Conservation (phyloP, 441 rosid species). For the Adansonia gregorii region DNA sequence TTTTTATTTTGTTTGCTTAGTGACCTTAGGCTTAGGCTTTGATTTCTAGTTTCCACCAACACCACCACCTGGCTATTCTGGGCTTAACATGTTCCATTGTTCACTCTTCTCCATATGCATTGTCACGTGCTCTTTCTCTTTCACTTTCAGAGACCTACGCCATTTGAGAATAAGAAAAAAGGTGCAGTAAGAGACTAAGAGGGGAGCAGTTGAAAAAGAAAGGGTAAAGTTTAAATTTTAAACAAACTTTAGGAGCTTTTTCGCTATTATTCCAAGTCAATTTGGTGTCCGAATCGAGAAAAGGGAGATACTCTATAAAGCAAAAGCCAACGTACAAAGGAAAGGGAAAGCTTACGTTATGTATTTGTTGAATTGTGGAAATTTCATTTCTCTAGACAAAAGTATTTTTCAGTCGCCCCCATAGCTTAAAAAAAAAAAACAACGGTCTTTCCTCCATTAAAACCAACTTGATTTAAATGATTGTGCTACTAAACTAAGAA, state of each 20-base stretch:
- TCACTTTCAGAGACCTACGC: conserved; percentile 2
- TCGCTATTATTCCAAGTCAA: conserved; percentile 41
- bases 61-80: conserved; percentile 18
- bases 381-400: conserved; percentile 18
- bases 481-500: not conserved
- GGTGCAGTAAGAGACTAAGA: conserved; percentile 18
- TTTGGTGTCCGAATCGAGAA: conserved; percentile 42
- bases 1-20: not conserved
- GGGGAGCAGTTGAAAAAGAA: conserved; percentile 37
- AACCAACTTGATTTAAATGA: not conserved
- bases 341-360: conserved; percentile 29
- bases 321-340: conserved; percentile 28
- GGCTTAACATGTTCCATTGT: not conserved
- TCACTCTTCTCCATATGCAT: conserved; percentile 36
- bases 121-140: conserved; percentile 38
- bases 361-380: conserved; percentile 13
- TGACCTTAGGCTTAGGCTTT: not conserved
- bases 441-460: not conserved
- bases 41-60: conserved; percentile 21
- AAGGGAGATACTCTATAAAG: conserved; percentile 31
- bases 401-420: conserved; percentile 9
- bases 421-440: not conserved
- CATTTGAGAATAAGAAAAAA: conserved; percentile 25
- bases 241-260: conserved; percentile 32
- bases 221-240: conserved; percentile 15